Evolutionary conservation across 2,329 filamentous ascomycete genomes (phyloP), one percentile per base, ranked within the genome.

Genomic region (Hymenoscyphus infarciens): DNA sequence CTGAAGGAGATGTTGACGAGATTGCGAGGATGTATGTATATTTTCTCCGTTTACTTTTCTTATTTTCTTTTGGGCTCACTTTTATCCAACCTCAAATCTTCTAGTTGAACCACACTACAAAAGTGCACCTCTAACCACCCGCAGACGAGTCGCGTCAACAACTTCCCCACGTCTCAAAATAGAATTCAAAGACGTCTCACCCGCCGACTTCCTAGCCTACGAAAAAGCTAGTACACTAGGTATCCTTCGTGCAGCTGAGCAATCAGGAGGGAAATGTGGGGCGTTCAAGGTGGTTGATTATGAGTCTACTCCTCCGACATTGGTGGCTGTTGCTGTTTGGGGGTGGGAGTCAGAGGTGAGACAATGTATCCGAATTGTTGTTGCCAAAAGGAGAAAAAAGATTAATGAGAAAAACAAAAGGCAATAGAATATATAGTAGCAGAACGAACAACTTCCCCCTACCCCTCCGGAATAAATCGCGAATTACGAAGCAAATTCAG

Each of bases 281-380:
- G 35, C 22, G 3, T 57, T 15, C 10, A 57, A 42, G 19, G 16
- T 57, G 25, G 27, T 56, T n/a, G 27, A 56, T 33, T 55, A 33
- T 33, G 57, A 52, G 16, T 45, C 33, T 33, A 4, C 42, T 49
- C 8, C 5, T 8, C n/a, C 15, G n/a, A 53, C 25, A 25, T 38
- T 60, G 53, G 57, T 19, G 15, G 57, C 39, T 16, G 22, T 53
- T 33, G 45, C 42, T 7, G 45, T 60, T 52, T 60, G 57, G 57
- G 57, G 57, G 19, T 60, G 57, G 57, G 49, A 53, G 6, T 39
- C 19, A 3, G 35, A 38, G 27, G 57, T 60, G 13, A 22, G 57
- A 33, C 4, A 5, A 15, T 33, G 1, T 45, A 31, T 53, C 8
- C 7, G 25, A 25, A 16, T 42, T 16, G 5, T 39, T 39, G 35